Evolutionary conservation across 2,329 filamentous ascomycete species (phyloP), one percentile per base, ranked within the genome.

Genomic region (Passalora sequoiae): DNA sequence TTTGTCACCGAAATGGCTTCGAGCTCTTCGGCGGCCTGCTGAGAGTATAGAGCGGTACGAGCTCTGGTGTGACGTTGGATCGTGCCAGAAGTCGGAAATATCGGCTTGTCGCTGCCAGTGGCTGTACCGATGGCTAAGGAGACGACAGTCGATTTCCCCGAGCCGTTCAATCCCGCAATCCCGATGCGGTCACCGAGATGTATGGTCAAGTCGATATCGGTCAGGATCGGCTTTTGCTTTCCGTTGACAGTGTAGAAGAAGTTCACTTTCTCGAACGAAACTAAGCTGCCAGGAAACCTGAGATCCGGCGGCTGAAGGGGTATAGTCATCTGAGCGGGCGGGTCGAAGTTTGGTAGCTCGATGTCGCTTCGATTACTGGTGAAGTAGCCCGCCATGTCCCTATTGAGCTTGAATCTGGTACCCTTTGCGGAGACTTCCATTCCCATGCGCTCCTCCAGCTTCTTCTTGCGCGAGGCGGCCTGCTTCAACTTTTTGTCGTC

Each of bases 401-500:
- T 72, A 58, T 86, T 92, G 24, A 92, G 72, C 66, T 91, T 91
- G 72, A 94, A 94, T 2, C 84, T 72, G 4, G 78, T 78, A 1
- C 88, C 88, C 39, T 75, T 82, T 5, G 80, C 77, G 50, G 71
- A 84, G 29, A 87, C 82, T 58, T 89, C 76, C 55, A 94, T 64
- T 0, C 87, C 88, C 79, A 81, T 85, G 4, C 86, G 74, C 43
- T 92, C 83, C 44, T 94, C 86, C 1, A 94, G 73, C 61, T 88
- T 89, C 70, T 89, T 91, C 67, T 89, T 85, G 1, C 86, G 75
- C 4, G 83, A 86, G 50, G 89, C 89, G 3, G 86, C 87, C 69
- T 89, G 85, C n/a, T 85, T 80, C 2, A 94, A 72, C 61, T 89
- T 89, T 60, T 91, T 91, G 55, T 89, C 83, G 58, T 94, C 87